Percentiles rank a stretch among this genome's conserved stretches.
These are phyloP conservation scores for Solanum virginianum DNA, from an alignment of 257 asterid species.

Conservation along the genomic window DNA sequence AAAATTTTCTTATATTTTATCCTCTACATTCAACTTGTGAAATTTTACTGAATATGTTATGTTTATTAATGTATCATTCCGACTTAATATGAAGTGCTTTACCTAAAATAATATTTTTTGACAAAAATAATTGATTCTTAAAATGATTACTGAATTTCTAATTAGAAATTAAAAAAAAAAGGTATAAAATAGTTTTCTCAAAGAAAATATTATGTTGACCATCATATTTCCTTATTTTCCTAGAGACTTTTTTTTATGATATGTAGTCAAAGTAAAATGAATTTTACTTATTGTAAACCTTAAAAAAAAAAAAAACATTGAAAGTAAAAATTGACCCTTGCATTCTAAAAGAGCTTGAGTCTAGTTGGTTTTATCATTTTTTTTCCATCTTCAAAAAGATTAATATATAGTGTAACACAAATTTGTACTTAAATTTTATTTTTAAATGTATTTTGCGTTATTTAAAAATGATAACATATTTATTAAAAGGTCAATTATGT, in stretches of 20 bases:
- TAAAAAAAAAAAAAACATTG: too few relatives aligned
- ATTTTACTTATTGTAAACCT: background rate
- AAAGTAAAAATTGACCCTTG: background rate
- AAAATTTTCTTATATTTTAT: too few relatives aligned
- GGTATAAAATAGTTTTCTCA: background rate
- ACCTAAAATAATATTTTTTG: too few relatives aligned
- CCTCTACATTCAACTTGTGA: too few relatives aligned
- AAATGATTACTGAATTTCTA: rapidly evolving
- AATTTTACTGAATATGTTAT: too few relatives aligned
- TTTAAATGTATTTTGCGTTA: background rate
- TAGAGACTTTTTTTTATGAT: background rate
- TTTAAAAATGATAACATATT: background rate
- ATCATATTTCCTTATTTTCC: background rate
- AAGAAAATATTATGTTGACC: background rate
- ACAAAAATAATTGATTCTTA: too few relatives aligned
- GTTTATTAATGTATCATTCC: too few relatives aligned
- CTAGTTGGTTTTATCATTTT: too few relatives aligned
- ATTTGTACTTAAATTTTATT: too few relatives aligned
- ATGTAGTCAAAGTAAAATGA: background rate
- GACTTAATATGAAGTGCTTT: background rate
- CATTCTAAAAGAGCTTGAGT: too few relatives aligned
- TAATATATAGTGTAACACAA: too few relatives aligned
- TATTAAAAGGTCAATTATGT: background rate
- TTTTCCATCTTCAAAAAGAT: too few relatives aligned
- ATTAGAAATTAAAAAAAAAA: background rate